Conservation (phyloP, 2,329 filamentous ascomycete genomes). For the Colletotrichum agaves region DNA sequence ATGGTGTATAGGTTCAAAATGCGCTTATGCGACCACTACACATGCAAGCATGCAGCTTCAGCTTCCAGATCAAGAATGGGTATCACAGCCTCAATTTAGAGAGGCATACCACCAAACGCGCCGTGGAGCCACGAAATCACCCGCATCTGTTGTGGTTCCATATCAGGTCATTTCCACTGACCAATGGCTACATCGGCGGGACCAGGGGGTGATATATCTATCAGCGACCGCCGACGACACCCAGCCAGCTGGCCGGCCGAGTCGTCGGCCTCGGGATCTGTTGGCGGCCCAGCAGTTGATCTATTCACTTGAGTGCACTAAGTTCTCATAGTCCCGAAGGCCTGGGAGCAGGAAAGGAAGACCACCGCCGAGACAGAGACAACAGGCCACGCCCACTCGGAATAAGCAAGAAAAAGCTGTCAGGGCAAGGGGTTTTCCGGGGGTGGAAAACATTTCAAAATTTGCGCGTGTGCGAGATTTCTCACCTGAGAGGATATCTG, state of each 20-base stretch:
- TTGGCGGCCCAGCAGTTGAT: not conserved
- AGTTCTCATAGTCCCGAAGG: not conserved
- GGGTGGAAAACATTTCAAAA: not conserved
- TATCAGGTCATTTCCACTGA: slow-evolving; percentile 31
- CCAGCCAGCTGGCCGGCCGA: too few species aligned
- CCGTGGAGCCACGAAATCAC: slow-evolving; percentile 26
- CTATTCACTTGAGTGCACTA: too few species aligned
- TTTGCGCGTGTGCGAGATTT: not conserved
- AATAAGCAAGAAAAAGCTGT: slow-evolving; percentile 7
- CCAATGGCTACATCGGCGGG: slow-evolving; percentile 32
- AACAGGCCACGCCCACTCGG: slow-evolving; percentile 18
- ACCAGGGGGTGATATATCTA: slow-evolving; percentile 4
- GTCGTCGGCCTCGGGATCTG: not conserved
- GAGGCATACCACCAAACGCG: slow-evolving; percentile 10
- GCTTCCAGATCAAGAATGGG: not conserved
- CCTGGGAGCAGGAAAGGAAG: slow-evolving; percentile 5
- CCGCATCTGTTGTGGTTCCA: slow-evolving; percentile 23
- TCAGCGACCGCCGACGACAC: not conserved
- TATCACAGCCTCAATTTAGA: slow-evolving; percentile 1
- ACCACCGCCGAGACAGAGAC: not conserved
- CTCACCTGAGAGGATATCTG: slow-evolving; percentile 2
- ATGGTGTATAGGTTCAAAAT: not conserved
- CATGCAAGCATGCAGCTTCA: not conserved
- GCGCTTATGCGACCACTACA: not conserved
- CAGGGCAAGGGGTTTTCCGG: not conserved